These are phyloP conservation scores for Ceratonia siliqua DNA, from an alignment of 306 rosid species.

Conservation along the genomic window DNA sequence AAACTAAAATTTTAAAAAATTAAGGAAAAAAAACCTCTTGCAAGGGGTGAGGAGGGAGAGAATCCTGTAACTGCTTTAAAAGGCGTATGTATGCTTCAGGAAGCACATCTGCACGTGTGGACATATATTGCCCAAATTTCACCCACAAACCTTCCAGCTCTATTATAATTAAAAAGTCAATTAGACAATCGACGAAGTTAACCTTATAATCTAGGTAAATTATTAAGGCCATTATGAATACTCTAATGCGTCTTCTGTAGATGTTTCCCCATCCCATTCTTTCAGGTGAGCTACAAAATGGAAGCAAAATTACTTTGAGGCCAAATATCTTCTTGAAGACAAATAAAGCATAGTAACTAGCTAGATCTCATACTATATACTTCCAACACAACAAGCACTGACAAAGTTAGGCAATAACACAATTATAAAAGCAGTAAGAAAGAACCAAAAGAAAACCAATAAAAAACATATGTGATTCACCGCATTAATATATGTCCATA, in stretches of 20 bases:
- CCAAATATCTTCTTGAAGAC: conserved; percentile 14
- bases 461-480: neutral
- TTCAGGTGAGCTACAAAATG: conserved; percentile 25
- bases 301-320: conserved; percentile 23
- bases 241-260: conserved; percentile 44
- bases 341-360: conserved; percentile 8
- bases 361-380: neutral
- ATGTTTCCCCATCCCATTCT: conserved; percentile 53
- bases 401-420: conserved; percentile 17
- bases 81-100: conserved; percentile 76
- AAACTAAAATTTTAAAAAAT: neutral
- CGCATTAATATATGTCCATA: neutral
- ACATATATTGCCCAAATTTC: conserved; percentile 94
- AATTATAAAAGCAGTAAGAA: conserved; percentile 17
- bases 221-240: conserved; percentile 47
- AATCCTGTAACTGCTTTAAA: conserved; percentile 90
- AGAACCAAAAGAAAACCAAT: conserved; percentile 2
- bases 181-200: conserved; percentile 11
- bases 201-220: conserved; percentile 60
- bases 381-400: conserved; percentile 35
- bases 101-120: conserved; percentile 98
- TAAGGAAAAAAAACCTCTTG: conserved; percentile 65
- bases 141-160: conserved; percentile 99
- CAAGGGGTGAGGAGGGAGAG: conserved; percentile 96
- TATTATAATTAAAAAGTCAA: conserved; percentile 40